phyloP scores from a whole-genome alignment of 352 stramenopile species.

The Detonula confervacea region DNA sequence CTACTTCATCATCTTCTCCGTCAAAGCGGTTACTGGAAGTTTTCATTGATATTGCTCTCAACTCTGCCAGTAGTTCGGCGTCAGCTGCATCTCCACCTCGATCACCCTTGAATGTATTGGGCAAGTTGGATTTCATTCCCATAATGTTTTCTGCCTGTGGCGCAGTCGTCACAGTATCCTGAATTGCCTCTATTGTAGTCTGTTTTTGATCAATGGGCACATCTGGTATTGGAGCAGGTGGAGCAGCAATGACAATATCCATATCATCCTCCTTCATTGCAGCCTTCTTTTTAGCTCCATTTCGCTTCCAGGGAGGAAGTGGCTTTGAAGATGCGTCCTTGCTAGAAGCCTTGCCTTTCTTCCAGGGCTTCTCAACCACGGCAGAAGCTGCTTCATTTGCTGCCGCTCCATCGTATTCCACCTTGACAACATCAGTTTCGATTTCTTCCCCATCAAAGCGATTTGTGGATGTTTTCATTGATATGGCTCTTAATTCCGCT shows the following conservation, averaged over 20 bases:
- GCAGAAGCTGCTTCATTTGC: not conserved
- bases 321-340: no score
- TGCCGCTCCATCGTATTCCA: not conserved
- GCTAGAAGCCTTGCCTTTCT: no score
- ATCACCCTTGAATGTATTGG: conserved; percentile 58
- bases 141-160: not conserved
- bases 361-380: no score
- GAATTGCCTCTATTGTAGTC: not conserved
- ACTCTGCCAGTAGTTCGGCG: conserved; percentile 6
- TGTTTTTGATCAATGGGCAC: not conserved
- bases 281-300: not conserved
- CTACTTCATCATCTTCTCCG: conserved; percentile 36
- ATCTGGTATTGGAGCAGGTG: not conserved
- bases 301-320: conserved; percentile 19
- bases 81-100: conserved; percentile 17
- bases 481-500: conserved; percentile 63
- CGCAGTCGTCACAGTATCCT: not conserved
- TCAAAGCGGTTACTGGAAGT: conserved; percentile 54
- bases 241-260: not conserved
- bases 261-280: not conserved
- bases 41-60: conserved; percentile 57
- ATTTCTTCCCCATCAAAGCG: conserved; percentile 49
- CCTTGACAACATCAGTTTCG: conserved; percentile 2
- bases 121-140: conserved; percentile 21
- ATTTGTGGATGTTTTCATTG: conserved; percentile 45